Evolutionary conservation across 768 basidiomycete genomes (phyloP).

Genomic region (Pisolithus microcarpus): DNA sequence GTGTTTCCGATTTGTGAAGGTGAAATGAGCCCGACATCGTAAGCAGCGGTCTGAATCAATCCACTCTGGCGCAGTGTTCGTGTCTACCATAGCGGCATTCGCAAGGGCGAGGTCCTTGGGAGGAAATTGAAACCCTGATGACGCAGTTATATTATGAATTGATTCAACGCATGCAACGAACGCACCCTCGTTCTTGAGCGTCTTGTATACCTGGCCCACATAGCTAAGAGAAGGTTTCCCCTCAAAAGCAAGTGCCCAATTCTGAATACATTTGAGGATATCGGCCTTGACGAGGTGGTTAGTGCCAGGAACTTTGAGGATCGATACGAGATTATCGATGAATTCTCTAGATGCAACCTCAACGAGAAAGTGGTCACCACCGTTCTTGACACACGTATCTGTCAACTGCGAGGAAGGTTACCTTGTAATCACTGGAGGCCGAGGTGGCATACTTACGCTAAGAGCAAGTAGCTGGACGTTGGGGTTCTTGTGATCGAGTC

Average conservation of each 20-base stretch:
- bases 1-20: conserved; percentile 95
- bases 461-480: conserved; percentile 90
- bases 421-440: neutral
- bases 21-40: conserved; percentile 84
- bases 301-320: conserved; percentile 69
- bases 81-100: conserved; percentile 83
- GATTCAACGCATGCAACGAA: neutral
- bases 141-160: neutral
- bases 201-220: conserved; percentile 74
- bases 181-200: conserved; percentile 67
- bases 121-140: conserved; percentile 74
- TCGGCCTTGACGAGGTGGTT: conserved; percentile 79
- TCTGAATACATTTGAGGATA: conserved; percentile 77
- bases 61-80: conserved; percentile 92
- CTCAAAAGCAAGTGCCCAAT: conserved; percentile 89
- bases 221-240: conserved; percentile 69
- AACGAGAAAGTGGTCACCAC: conserved; percentile 81
- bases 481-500: conserved; percentile 90
- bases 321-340: conserved; percentile 86
- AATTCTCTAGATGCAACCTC: conserved; percentile 88
- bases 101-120: conserved; percentile 64
- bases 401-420: conserved; percentile 48
- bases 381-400: conserved; percentile 94
- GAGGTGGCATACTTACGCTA: conserved; percentile 45
- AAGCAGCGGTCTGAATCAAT: conserved; percentile 93